Evolutionary conservation across 106 monocot genomes (phyloP), one percentile per base, ranked within the genome.

Genomic region (Alisma plantagoaquatica): DNA sequence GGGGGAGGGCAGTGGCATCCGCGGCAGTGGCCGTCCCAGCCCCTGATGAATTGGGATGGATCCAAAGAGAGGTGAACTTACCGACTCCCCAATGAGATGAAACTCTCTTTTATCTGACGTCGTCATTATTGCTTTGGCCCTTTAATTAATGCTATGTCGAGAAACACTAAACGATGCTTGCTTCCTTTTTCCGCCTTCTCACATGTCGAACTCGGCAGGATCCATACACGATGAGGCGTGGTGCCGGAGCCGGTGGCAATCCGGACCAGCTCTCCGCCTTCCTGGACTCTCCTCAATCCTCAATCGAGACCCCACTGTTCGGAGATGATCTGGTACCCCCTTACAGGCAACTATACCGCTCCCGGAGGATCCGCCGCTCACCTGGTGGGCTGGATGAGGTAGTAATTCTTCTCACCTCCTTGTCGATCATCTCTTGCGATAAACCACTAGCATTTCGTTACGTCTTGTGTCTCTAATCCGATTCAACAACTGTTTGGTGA

Each of bases 331-430:
- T 71, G 23, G 20, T 74, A 6, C 75, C 52, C 6, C 59, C 71
- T n/a, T n/a, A n/a, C 4, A 74, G 67, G 21, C 66, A 61, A 51
- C 60, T 64, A 23, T 75, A 53, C 26, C 67, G 51, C 9, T 41
- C 67, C 49, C 46, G 83, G 31, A 66, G 71, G 28, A 74, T 78
- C 65, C 65, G 32, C 52, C 74, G 69, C 3, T 71, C 75, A 43
- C 71, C 78, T 10, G 78, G 67, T 17, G 83, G 67, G 16, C 56
- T 83, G 27, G 78, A 83, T 42, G 83, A 83, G 63, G 83, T 73
- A 50, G 3, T n/a, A 12, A 10, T 6, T 22, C 19, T 16, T 17
- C 14, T 53, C 20, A 3, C 31, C 7, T 1, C 21, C 20, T 26
- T 26, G n/a, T n/a, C n/a, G n/a, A n/a, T n/a, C n/a, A n/a, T n/a